phyloP scores from a whole-genome alignment of 441 rosid genomes.

The Erysimum cheiri region DNA sequence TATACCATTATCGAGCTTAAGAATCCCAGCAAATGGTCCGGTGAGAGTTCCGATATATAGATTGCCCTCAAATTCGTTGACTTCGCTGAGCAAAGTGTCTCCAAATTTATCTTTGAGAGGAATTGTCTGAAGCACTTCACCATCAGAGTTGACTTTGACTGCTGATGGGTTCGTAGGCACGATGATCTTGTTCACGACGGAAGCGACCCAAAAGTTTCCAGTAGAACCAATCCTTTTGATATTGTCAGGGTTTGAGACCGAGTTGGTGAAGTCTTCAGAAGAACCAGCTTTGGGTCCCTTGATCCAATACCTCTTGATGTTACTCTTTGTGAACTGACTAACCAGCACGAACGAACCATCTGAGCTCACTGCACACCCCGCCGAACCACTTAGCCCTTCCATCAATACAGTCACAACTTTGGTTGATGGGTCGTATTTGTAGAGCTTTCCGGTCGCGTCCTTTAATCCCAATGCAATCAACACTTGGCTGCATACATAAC shows the following conservation, averaged over 20 bases:
- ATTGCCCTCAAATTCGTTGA: slow-evolving; percentile 38
- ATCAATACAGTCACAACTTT: slow-evolving; percentile 35
- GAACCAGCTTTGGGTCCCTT: slow-evolving; percentile 46
- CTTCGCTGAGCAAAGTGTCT: slow-evolving; percentile 45
- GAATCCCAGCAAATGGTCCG: slow-evolving; percentile 44
- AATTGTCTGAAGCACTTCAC: slow-evolving; percentile 41
- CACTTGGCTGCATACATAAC: slow-evolving; percentile 35
- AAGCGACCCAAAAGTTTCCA: slow-evolving; percentile 47
- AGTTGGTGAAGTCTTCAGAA: slow-evolving; percentile 43
- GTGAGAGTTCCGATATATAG: slow-evolving; percentile 40
- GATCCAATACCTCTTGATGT: slow-evolving; percentile 45
- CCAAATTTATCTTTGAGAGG: slow-evolving; percentile 42
- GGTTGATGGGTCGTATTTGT: slow-evolving; percentile 43
- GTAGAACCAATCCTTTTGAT: slow-evolving; percentile 43
- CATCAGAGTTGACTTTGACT: slow-evolving; percentile 43
- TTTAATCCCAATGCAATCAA: slow-evolving; percentile 32
- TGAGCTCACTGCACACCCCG: slow-evolving; percentile 43
- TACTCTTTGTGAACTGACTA: slow-evolving; percentile 33
- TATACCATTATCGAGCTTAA: slow-evolving; percentile 30
- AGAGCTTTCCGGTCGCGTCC: slow-evolving; percentile 43
- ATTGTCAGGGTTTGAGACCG: slow-evolving; percentile 42
- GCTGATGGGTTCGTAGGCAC: slow-evolving; percentile 44
- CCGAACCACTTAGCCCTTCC: slow-evolving; percentile 41
- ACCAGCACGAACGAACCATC: slow-evolving; percentile 47
- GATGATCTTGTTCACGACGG: slow-evolving; percentile 40